Evolutionary conservation across 352 stramenopile genomes (phyloP), one percentile per base, ranked within the genome.

Genomic region (Globisporangium nagaii): DNA sequence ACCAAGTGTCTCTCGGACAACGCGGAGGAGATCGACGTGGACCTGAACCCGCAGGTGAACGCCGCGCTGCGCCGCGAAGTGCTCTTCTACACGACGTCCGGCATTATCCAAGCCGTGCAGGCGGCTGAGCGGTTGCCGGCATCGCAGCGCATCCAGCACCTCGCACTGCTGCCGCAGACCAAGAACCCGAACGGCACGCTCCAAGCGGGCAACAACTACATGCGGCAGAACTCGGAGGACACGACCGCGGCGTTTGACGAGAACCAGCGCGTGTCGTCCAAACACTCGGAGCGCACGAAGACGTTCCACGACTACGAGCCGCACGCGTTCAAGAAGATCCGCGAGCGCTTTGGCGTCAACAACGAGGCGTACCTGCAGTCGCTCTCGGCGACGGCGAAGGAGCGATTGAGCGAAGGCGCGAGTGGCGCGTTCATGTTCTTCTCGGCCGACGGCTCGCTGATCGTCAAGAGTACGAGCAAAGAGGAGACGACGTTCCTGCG

Each of bases 361-460:
- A 91, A 95, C 53, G 76, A 92, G 24, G 73, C 75, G 7, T 96
- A 96, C 52, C 65, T 90, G 35, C 71, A 86, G 49, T 87, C 86
- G 42, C 70, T 96, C 32, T 87, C 83, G 22, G 74, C 81, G 19
- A 96, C 88, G 8, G 79, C 80, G 22, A 95, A 96, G 50, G 89
- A 96, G 43, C 86, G 86, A 24, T 46, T 97, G 48, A 90, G 78
- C 45, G 89, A 96, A 73, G 89, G 89, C 17, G 84, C 87, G 1
- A 92, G 80, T 59, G 85, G 85, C 36, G 88, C 85, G 8, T 97
- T 97, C 63, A 95, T 97, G 82, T 97, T 97, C 62, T 96, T 90
- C 56, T 95, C 84, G 6, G 79, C 76, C 27, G 87, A 96, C 63
- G 79, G 81, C 5, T 84, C 79, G 55, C 66, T 96, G 17, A 95